Percentiles rank a stretch among this genome's conserved stretches.
Evolutionary conservation across 139 green algal species (phyloP).

Genomic region (Parachlorella kessleri): DNA sequence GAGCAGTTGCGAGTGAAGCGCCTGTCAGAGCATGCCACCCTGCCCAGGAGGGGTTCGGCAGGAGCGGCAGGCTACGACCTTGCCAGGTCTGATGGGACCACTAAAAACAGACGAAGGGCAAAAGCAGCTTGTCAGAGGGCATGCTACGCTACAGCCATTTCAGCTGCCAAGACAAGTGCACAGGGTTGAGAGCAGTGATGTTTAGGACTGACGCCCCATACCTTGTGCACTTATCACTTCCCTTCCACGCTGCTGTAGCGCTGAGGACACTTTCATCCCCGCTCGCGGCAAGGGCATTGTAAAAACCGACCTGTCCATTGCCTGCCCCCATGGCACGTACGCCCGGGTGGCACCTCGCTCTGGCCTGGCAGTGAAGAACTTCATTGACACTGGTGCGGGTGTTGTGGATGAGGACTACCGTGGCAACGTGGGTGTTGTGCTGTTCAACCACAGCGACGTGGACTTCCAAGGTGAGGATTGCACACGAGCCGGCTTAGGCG

Average conservation of each 20-base stretch:
- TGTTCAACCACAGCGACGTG: slow-evolving; percentile 95
- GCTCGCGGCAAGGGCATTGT: slow-evolving; percentile 86
- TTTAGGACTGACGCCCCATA: background rate
- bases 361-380: slow-evolving; percentile 94
- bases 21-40: slow-evolving; percentile 74
- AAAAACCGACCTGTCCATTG: slow-evolving; percentile 90
- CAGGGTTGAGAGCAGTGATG: background rate
- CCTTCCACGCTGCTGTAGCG: slow-evolving; percentile 55
- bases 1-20: slow-evolving; percentile 77
- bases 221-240: background rate
- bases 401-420: slow-evolving; percentile 99
- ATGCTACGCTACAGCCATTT: background rate
- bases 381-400: slow-evolving; percentile 95
- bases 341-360: slow-evolving; percentile 94
- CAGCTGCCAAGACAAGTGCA: background rate
- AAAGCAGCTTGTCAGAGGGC: background rate
- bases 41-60: slow-evolving; percentile 84
- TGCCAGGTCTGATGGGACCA: slow-evolving; percentile 59
- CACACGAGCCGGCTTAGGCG: too few relatives aligned
- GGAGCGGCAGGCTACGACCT: slow-evolving; percentile 95
- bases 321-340: slow-evolving; percentile 91
- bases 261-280: slow-evolving; percentile 83
- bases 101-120: background rate
- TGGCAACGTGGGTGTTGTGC: slow-evolving; percentile 91
- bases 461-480: slow-evolving; percentile 81